Conservation (phyloP, 306 rosid genomes). For the Argentina anserina region DNA sequence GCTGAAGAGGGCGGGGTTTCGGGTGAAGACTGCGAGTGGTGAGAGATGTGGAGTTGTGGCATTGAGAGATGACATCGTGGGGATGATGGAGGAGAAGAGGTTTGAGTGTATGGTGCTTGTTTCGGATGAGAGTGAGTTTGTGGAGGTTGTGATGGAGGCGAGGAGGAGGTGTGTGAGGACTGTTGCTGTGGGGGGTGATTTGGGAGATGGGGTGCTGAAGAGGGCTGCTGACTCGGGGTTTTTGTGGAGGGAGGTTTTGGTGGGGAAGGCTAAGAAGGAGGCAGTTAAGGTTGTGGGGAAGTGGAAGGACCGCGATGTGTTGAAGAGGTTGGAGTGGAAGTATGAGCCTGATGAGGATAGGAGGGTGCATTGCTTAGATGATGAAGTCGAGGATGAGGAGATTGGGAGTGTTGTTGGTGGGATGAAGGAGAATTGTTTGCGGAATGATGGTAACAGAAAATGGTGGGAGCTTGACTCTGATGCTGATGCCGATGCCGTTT, state of each 20-base stretch:
- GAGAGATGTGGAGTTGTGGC: conserved; percentile 49
- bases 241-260: conserved; percentile 76
- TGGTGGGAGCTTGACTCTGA: conserved; percentile 78
- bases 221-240: conserved; percentile 68
- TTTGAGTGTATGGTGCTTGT: conserved; percentile 77
- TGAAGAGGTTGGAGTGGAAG: conserved; percentile 76
- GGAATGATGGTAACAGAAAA: conserved; percentile 30
- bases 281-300: conserved; percentile 60
- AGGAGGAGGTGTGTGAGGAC: conserved; percentile 62
- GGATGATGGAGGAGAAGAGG: conserved; percentile 59
- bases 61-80: conserved; percentile 52
- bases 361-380: conserved; percentile 23
- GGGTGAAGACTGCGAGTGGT: conserved; percentile 46
- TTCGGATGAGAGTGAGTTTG: conserved; percentile 71
- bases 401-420: conserved; percentile 29
- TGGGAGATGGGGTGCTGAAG: conserved; percentile 58
- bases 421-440: conserved; percentile 28
- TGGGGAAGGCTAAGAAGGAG: conserved; percentile 74
- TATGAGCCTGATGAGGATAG: conserved; percentile 54
- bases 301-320: conserved; percentile 78
- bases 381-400: conserved; percentile 31
- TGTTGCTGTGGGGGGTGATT: conserved; percentile 76
- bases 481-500: conserved; percentile 6
- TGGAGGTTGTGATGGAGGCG: conserved; percentile 64
- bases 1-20: conserved; percentile 69